phyloP scores from a whole-genome alignment of 768 basidiomycete genomes.

The Chalciporus sphaerocephalus region DNA sequence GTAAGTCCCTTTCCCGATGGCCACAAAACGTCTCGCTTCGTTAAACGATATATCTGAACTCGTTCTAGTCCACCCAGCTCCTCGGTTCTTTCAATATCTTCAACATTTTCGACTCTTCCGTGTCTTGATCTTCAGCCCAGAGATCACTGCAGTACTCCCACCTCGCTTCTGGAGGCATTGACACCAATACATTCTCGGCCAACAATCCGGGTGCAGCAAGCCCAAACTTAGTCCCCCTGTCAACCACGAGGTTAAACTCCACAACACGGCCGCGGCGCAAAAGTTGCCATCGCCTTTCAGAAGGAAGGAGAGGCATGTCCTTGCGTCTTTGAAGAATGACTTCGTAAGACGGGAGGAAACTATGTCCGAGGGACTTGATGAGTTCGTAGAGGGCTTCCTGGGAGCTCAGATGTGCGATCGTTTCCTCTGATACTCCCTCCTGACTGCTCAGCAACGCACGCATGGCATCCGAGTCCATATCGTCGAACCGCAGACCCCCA shows the following conservation, averaged over 20 bases:
- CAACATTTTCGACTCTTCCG: conserved; percentile 48
- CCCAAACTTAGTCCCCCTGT: conserved; percentile 66
- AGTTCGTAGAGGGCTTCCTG: conserved; percentile 42
- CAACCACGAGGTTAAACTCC: conserved; percentile 64
- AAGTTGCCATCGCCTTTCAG: conserved; percentile 47
- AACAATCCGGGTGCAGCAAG: conserved; percentile 55
- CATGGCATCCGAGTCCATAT: conserved; percentile 35
- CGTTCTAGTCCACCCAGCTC: conserved; percentile 10
- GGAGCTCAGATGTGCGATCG: conserved; percentile 14
- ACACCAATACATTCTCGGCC: conserved; percentile 63
- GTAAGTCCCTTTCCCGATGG: not conserved
- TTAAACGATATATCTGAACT: too few relatives aligned
- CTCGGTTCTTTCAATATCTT: conserved; percentile 39
- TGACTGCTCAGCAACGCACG: conserved; percentile 20
- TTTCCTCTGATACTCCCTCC: not conserved
- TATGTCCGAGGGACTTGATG: conserved; percentile 38
- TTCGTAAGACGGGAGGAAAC: conserved; percentile 46
- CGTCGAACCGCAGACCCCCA: conserved; percentile 58
- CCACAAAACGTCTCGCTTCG: too few relatives aligned
- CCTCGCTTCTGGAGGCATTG: conserved; percentile 58
- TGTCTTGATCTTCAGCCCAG: conserved; percentile 41
- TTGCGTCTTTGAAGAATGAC: conserved; percentile 40
- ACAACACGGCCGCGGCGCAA: conserved; percentile 49
- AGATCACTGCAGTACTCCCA: conserved; percentile 67
- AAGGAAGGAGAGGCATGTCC: conserved; percentile 21